Conservation (phyloP, 805 yeast genomes). For the Kurtzmaniella fragi region DNA sequence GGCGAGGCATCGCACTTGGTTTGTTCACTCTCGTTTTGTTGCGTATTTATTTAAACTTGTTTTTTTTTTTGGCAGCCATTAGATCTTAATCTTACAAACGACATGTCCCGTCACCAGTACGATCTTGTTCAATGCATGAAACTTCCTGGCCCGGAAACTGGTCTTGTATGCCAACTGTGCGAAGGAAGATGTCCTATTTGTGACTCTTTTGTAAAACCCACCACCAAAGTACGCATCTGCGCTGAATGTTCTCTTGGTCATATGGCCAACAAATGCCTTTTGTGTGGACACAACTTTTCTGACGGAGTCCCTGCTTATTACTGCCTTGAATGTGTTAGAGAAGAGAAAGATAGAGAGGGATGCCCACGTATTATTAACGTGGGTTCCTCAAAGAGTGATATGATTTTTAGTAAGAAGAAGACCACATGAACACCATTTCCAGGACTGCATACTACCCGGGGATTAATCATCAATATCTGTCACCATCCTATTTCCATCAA, state of each 20-base stretch:
- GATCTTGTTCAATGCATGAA: constrained; percentile 81
- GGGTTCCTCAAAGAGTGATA: constrained; percentile 71
- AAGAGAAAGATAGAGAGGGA: constrained; percentile 84
- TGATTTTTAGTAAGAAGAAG: constrained; percentile 54
- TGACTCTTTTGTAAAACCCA: constrained; percentile 77
- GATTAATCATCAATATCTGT: too few species aligned
- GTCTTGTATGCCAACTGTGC: constrained; percentile 74
- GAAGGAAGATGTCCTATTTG: constrained; percentile 91
- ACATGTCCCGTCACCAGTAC: constrained; percentile 85
- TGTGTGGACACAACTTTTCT: constrained; percentile 65
- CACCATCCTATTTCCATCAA: too few species aligned
- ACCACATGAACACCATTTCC: constrained; percentile 6
- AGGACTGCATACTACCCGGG: neutral
- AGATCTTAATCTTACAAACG: neutral
- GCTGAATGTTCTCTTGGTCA: constrained; percentile 82
- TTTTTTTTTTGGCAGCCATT: too few species aligned
- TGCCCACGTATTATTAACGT: constrained; percentile 82
- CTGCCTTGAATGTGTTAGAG: constrained; percentile 76
- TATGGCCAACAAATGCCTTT: constrained; percentile 59
- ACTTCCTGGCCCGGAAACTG: constrained; percentile 72
- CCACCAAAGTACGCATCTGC: constrained; percentile 64
- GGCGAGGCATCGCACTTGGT: too few species aligned
- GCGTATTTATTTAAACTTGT: too few species aligned
- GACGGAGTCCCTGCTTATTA: constrained; percentile 58
- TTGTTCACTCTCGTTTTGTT: too few species aligned